These are phyloP conservation scores for Radiomyces spectabilis DNA, from an alignment of 192 early-diverging fungal species.

Conservation along the genomic window DNA sequence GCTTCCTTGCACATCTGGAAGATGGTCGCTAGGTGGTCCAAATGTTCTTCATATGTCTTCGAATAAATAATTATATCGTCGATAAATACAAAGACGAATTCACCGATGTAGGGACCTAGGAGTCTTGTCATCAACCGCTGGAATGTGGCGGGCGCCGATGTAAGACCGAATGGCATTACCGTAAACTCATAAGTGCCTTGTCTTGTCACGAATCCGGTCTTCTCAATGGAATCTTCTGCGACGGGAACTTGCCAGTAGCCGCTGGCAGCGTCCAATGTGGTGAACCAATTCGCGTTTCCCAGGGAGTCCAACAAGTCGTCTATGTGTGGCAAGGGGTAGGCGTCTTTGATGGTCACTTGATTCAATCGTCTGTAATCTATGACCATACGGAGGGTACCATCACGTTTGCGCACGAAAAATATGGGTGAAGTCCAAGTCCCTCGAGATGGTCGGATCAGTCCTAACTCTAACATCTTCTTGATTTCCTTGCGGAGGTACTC, in stretches of 20 bases:
- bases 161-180: too few relatives aligned
- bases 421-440: constrained; percentile 26
- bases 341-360: constrained; percentile 31
- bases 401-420: constrained; percentile 32
- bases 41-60: constrained; percentile 19
- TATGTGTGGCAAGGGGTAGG: constrained; percentile 44
- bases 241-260: too few relatives aligned
- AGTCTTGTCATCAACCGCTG: constrained; percentile 37
- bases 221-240: not conserved
- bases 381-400: constrained; percentile 12
- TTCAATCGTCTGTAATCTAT: constrained; percentile 29
- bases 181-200: too few relatives aligned
- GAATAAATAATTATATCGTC: constrained; percentile 36
- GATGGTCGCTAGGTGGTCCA: constrained; percentile 10
- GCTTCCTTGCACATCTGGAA: constrained; percentile 6
- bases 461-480: constrained; percentile 14
- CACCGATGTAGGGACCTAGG: constrained; percentile 21
- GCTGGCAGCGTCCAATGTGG: constrained; percentile 31
- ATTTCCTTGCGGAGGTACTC: constrained; percentile 5
- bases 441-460: constrained; percentile 11
- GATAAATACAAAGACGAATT: constrained; percentile 22
- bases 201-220: constrained; percentile 27
- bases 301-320: constrained; percentile 31
- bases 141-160: constrained; percentile 52
- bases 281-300: constrained; percentile 18